phyloP scores from a whole-genome alignment of 2,329 filamentous ascomycete genomes.

The Colletotrichum chrysophilum region DNA sequence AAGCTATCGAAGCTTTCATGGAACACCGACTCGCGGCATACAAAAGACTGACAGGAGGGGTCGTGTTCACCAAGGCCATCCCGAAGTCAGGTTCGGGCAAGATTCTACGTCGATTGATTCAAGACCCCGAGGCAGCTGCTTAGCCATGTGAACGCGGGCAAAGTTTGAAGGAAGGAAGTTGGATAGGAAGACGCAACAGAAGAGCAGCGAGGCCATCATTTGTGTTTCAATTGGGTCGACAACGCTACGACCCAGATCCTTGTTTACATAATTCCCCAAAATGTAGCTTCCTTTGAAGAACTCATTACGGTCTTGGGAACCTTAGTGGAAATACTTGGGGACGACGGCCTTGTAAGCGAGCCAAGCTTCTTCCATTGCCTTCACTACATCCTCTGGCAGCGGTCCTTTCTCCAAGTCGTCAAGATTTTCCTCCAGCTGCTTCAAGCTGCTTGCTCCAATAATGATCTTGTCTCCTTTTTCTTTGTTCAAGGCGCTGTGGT shows the following conservation, averaged over 20 bases:
- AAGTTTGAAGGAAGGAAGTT: neutral
- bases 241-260: accelerated
- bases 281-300: accelerated
- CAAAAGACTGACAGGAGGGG: neutral
- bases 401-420: neutral
- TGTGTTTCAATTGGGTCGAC: too few species aligned
- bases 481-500: neutral
- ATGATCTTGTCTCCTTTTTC: neutral
- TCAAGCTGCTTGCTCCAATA: neutral
- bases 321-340: neutral
- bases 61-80: neutral
- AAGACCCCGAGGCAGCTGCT: neutral
- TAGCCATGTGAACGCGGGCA: neutral
- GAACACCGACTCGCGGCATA: neutral
- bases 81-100: neutral
- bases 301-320: neutral
- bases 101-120: neutral
- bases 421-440: neutral
- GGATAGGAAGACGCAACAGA: accelerated
- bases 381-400: neutral
- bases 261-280: accelerated
- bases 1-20: neutral
- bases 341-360: neutral
- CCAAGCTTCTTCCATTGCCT: neutral
- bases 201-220: neutral